Evolutionary conservation across 2,329 filamentous ascomycete genomes (phyloP).

Genomic region (Epichloe elymi): DNA sequence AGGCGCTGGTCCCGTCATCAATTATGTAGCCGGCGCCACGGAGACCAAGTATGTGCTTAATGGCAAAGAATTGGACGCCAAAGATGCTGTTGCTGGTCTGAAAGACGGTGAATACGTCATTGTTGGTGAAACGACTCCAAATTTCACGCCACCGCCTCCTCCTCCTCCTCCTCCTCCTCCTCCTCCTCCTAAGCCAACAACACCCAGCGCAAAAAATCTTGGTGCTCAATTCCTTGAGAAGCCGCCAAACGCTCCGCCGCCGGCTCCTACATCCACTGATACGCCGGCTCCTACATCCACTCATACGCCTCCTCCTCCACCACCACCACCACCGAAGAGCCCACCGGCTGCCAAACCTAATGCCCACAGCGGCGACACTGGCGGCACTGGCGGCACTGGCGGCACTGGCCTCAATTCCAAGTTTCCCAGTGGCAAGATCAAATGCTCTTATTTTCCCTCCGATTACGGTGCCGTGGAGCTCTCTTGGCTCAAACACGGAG

Average conservation of each 20-base stretch:
- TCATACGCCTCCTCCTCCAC: not conserved
- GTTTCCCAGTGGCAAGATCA: slow-evolving; percentile 64
- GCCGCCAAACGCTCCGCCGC: slow-evolving; percentile 2
- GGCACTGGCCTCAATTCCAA: slow-evolving; percentile 45
- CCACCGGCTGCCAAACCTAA: slow-evolving; percentile 11
- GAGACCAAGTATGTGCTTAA: slow-evolving; percentile 61
- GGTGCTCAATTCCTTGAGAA: slow-evolving; percentile 6
- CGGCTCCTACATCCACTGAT: slow-evolving; percentile 2
- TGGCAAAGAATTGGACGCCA: slow-evolving; percentile 44
- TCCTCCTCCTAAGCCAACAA: slow-evolving; percentile 18
- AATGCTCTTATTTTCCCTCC: slow-evolving; percentile 63
- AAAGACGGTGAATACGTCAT: slow-evolving; percentile 56
- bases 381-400: not conserved
- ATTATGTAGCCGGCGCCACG: slow-evolving; percentile 46
- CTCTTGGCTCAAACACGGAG: slow-evolving; percentile 53
- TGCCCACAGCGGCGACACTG: no score
- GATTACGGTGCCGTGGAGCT: slow-evolving; percentile 67
- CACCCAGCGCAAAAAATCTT: not conserved
- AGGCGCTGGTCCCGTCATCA: slow-evolving; percentile 30
- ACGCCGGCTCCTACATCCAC: slow-evolving; percentile 1
- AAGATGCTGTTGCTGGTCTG: slow-evolving; percentile 60
- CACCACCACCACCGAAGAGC: slow-evolving; percentile 11
- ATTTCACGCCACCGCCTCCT: slow-evolving; percentile 32
- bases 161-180: slow-evolving; percentile 21
- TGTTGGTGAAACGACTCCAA: slow-evolving; percentile 44